These are phyloP conservation scores for Aspergillus uvarum DNA, from an alignment of 2,329 filamentous ascomycete species.

Conservation along the genomic window DNA sequence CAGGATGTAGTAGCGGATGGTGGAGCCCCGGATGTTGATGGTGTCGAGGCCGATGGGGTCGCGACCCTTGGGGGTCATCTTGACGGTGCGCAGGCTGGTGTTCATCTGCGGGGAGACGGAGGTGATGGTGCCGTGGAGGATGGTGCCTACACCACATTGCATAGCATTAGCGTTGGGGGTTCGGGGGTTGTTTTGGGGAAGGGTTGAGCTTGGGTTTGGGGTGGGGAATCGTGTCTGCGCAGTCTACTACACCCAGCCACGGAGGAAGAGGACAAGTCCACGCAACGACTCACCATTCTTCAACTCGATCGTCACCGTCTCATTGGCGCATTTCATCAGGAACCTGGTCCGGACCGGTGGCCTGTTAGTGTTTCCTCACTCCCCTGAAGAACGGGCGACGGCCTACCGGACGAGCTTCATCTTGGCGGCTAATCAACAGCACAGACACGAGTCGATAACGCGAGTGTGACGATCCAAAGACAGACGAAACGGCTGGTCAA, in stretches of 20 bases:
- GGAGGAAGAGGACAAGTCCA: no score
- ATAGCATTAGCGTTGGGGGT: no score
- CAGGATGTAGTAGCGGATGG: slow-evolving; percentile 94
- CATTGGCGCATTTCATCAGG: slow-evolving; percentile 98
- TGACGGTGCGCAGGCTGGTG: slow-evolving; percentile 89
- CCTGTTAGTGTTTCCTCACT: no score
- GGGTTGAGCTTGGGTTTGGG: no score
- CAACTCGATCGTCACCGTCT: slow-evolving; percentile 96
- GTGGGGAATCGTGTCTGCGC: no score
- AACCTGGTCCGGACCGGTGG: slow-evolving; percentile 61
- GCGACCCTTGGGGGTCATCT: slow-evolving; percentile 89
- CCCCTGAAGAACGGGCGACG: no score
- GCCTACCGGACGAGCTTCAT: slow-evolving; percentile 94
- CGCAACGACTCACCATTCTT: slow-evolving; percentile 82
- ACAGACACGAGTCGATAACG: not conserved
- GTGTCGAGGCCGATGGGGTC: slow-evolving; percentile 86
- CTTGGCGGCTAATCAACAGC: slow-evolving; percentile 40
- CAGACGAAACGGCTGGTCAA: not conserved
- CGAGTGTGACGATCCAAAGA: no score
- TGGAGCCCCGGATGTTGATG: slow-evolving; percentile 95
- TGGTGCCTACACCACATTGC: no score
- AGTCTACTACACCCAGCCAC: not conserved
- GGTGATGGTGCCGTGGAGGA: slow-evolving; percentile 94
- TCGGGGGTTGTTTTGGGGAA: no score
- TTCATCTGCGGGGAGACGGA: slow-evolving; percentile 99